Conservation (phyloP, 1,284 basidiomycete species). For the Rhodotorula sp. region DNA sequence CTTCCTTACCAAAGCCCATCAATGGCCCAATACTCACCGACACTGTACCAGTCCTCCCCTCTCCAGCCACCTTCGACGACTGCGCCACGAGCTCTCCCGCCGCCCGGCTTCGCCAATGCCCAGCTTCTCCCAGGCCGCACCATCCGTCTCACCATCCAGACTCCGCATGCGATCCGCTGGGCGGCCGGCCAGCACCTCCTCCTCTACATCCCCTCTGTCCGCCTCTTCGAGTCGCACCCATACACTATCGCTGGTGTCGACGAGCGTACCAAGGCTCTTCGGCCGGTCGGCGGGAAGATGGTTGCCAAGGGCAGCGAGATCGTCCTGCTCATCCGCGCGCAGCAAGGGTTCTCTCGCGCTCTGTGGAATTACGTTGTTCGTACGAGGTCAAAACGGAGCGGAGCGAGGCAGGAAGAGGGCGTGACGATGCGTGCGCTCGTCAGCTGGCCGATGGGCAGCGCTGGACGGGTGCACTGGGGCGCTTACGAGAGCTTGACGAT, state of each 20-base stretch:
- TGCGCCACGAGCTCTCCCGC: constrained; percentile 51
- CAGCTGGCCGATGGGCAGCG: constrained; percentile 77
- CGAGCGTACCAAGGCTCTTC: constrained; percentile 50
- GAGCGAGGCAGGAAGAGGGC: constrained; percentile 50
- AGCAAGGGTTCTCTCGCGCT: constrained; percentile 71
- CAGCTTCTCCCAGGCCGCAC: constrained; percentile 76
- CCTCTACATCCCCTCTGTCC: constrained; percentile 68
- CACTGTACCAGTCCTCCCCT: constrained; percentile 4
- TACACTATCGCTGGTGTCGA: constrained; percentile 76
- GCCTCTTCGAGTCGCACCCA: constrained; percentile 69
- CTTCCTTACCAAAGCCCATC: not conserved
- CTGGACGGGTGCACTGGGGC: constrained; percentile 65
- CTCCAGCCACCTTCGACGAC: constrained; percentile 4
- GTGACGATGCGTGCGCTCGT: constrained; percentile 65
- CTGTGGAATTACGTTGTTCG: constrained; percentile 61
- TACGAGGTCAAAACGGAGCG: constrained; percentile 2
- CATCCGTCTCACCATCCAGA: constrained; percentile 67
- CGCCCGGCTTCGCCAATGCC: constrained; percentile 69
- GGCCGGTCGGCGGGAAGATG: constrained; percentile 17
- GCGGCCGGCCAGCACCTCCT: constrained; percentile 76
- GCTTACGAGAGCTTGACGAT: constrained; percentile 65
- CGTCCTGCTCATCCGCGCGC: constrained; percentile 71
- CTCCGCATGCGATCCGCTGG: constrained; percentile 65
- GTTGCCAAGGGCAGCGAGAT: constrained; percentile 56
- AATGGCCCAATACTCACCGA: constrained; percentile 4